phyloP scores from a whole-genome alignment of 1,284 basidiomycete genomes.

The Amylostereum areolatum region DNA sequence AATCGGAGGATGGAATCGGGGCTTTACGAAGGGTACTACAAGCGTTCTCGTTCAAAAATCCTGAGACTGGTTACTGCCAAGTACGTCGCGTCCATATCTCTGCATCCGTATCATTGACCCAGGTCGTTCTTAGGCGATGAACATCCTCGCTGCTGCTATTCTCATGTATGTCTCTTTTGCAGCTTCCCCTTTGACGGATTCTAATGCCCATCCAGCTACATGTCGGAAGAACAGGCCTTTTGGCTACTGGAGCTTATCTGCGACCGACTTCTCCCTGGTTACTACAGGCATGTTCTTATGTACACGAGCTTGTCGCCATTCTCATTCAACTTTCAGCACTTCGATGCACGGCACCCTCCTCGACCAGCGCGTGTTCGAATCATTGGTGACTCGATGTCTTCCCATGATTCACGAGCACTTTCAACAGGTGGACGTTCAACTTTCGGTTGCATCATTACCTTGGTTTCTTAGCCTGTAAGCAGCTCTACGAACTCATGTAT shows the following conservation, averaged over 20 bases:
- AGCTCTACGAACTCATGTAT: background rate
- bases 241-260: conserved; percentile 97
- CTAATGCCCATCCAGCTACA: too few species aligned
- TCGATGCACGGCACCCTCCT: conserved; percentile 99
- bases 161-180: too few species aligned
- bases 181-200: too few species aligned
- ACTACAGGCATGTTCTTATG: conserved; percentile 74
- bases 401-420: conserved; percentile 96
- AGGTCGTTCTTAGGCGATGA: conserved; percentile 70
- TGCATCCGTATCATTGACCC: background rate
- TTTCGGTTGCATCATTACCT: conserved; percentile 94
- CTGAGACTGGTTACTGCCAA: conserved; percentile 86
- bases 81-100: conserved; percentile 26
- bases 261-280: conserved; percentile 91
- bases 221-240: conserved; percentile 99
- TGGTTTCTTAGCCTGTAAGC: conserved; percentile 94
- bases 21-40: conserved; percentile 89
- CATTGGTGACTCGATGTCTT: conserved; percentile 86
- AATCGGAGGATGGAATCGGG: conserved; percentile 79
- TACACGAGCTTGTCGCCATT: conserved; percentile 1
- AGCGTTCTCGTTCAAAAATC: conserved; percentile 97
- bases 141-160: conserved; percentile 88
- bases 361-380: conserved; percentile 97
- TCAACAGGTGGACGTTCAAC: conserved; percentile 86
- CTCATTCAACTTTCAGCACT: conserved; percentile 45